Percentiles rank a stretch among this genome's conserved stretches.
phyloP scores from a whole-genome alignment of 2,329 filamentous ascomycete species.

The Aspergillaceae sp. region DNA sequence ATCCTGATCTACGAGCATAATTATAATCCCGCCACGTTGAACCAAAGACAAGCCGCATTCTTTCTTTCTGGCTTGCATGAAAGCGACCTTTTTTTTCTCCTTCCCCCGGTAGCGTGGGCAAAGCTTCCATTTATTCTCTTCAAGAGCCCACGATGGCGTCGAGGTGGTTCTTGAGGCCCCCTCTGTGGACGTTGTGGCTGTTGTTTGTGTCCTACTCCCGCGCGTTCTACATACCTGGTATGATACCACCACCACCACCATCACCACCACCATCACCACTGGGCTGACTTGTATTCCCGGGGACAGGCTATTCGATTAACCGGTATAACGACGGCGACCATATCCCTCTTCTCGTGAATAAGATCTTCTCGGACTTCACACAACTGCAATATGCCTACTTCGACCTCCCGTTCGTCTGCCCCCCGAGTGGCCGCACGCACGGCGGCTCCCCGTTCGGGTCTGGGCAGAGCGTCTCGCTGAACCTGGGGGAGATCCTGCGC shows the following conservation, averaged over 20 bases:
- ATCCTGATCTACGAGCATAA: not conserved
- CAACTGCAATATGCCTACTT: slow-evolving; percentile 89
- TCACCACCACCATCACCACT: not conserved
- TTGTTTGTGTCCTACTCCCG: slow-evolving; percentile 46
- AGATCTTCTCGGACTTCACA: slow-evolving; percentile 81
- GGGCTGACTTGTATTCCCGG: slow-evolving; percentile 6
- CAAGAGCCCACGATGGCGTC: slow-evolving; percentile 8
- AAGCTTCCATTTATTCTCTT: not conserved
- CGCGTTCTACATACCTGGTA: slow-evolving; percentile 83
- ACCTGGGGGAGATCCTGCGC: slow-evolving; percentile 77
- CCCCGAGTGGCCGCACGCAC: slow-evolving; percentile 59
- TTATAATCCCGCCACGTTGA: slow-evolving; percentile 11
- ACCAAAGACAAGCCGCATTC: not conserved
- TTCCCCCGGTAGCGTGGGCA: slow-evolving; percentile 4
- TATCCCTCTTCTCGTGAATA: slow-evolving; percentile 82
- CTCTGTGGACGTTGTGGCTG: slow-evolving; percentile 33
- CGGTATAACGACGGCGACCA: slow-evolving; percentile 68
- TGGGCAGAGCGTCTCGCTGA: slow-evolving; percentile 69
- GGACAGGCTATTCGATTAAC: slow-evolving; percentile 68
- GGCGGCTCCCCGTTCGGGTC: slow-evolving; percentile 61
- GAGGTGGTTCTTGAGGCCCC: slow-evolving; percentile 6
- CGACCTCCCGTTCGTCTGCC: slow-evolving; percentile 79
- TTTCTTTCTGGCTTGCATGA: slow-evolving; percentile 5
- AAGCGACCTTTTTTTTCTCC: slow-evolving; percentile 1
- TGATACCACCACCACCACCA: not conserved